Evolutionary conservation across 2,329 filamentous ascomycete species (phyloP).

Genomic region (Pseudomassariella vexata): DNA sequence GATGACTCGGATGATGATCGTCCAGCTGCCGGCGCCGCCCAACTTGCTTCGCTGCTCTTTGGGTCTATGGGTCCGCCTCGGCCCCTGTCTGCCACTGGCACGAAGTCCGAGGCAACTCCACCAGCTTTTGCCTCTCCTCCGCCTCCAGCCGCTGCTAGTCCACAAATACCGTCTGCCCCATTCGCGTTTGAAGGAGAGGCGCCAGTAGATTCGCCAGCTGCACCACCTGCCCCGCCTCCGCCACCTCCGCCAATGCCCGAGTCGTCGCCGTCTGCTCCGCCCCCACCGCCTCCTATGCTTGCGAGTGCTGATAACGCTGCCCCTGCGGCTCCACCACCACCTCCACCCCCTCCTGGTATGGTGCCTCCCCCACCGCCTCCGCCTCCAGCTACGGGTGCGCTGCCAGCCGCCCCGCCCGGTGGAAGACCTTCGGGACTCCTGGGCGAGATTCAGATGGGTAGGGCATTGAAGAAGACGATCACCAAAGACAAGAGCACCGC

Average conservation of each 20-base stretch:
- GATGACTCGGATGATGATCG: slow-evolving; percentile 74
- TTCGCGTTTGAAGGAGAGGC: slow-evolving; percentile 30
- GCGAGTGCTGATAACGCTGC: slow-evolving; percentile 35
- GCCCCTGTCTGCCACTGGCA: slow-evolving; percentile 76
- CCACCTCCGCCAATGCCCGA: slow-evolving; percentile 32
- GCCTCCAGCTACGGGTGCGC: slow-evolving; percentile 32
- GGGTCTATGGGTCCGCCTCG: slow-evolving; percentile 94
- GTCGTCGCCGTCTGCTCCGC: slow-evolving; percentile 23
- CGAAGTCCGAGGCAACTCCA: slow-evolving; percentile 46
- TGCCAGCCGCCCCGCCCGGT: slow-evolving; percentile 40
- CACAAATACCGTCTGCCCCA: slow-evolving; percentile 18
- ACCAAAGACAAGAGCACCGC: slow-evolving; percentile 82
- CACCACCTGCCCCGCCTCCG: slow-evolving; percentile 31
- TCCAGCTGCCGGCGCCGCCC: slow-evolving; percentile 78
- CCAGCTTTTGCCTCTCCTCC: slow-evolving; percentile 31
- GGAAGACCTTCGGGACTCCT: slow-evolving; percentile 61
- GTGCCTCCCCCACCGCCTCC: slow-evolving; percentile 39
- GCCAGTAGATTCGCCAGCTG: slow-evolving; percentile 21
- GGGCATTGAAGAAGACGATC: slow-evolving; percentile 73
- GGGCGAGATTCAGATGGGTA: slow-evolving; percentile 78
- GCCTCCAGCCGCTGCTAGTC: slow-evolving; percentile 14
- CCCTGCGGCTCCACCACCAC: slow-evolving; percentile 37
- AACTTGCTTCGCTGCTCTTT: slow-evolving; percentile 90
- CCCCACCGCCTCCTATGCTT: slow-evolving; percentile 31
- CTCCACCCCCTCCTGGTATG: slow-evolving; percentile 32